Percentiles rank a stretch among this genome's conserved stretches.
phyloP scores from a whole-genome alignment of 1,284 basidiomycete species.

The Ceratobasidium sp. region DNA sequence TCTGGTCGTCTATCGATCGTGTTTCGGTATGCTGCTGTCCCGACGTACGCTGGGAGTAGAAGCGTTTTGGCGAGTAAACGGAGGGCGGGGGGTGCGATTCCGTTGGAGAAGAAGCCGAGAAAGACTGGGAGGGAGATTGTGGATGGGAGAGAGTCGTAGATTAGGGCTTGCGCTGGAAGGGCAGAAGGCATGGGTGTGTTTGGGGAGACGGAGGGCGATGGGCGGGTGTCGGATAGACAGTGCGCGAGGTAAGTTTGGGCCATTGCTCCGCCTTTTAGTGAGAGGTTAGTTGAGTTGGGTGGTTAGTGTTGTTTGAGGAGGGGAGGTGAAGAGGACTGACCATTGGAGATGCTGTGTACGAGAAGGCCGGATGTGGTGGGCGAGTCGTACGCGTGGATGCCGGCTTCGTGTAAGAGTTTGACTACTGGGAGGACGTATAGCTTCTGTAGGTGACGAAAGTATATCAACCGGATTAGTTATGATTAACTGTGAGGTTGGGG shows the following conservation, averaged over 20 bases:
- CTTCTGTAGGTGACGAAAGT: not conserved
- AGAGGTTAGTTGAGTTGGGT: not conserved
- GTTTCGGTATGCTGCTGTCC: not conserved
- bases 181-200: not conserved
- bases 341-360: conserved; percentile 38
- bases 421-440: conserved; percentile 17
- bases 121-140: not conserved
- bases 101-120: not conserved
- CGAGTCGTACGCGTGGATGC: conserved; percentile 19
- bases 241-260: conserved; percentile 30
- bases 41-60: not conserved
- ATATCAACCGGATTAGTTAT: too few relatives aligned
- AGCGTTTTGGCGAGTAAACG: conserved; percentile 11
- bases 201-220: not conserved
- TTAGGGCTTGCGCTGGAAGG: conserved; percentile 30
- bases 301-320: too few relatives aligned
- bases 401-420: conserved; percentile 38
- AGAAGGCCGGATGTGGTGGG: conserved; percentile 29
- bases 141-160: conserved; percentile 29
- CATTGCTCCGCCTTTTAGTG: conserved; percentile 18
- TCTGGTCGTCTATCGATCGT: conserved; percentile 5
- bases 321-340: not conserved
- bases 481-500: not conserved
- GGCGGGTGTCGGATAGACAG: not conserved
- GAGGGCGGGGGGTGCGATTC: not conserved